These are phyloP conservation scores for Priceomyces haplophilus DNA, from an alignment of 805 yeast species.

Conservation along the genomic window DNA sequence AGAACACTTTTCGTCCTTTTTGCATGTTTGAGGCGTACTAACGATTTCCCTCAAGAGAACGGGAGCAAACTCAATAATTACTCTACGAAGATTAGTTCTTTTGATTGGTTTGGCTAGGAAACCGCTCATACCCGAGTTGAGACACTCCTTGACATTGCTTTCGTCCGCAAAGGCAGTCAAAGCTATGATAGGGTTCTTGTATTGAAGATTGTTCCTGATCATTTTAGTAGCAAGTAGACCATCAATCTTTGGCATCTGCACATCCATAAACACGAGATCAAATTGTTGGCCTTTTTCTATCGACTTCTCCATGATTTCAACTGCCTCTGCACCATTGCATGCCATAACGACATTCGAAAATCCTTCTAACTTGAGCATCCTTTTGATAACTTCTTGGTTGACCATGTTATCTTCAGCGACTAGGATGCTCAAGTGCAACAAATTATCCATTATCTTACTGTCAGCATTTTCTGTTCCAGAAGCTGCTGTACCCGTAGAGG, in stretches of 20 bases:
- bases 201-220: slow-evolving; percentile 62
- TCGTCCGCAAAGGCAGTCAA: slow-evolving; percentile 95
- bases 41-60: slow-evolving; percentile 29
- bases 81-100: slow-evolving; percentile 61
- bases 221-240: slow-evolving; percentile 80
- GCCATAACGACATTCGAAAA: slow-evolving; percentile 70
- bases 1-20: slow-evolving; percentile 26
- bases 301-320: slow-evolving; percentile 57
- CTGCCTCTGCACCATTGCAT: slow-evolving; percentile 88
- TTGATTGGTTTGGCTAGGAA: slow-evolving; percentile 86
- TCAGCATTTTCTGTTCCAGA: slow-evolving; percentile 22
- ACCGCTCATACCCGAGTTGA: slow-evolving; percentile 89
- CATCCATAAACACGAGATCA: slow-evolving; percentile 91
- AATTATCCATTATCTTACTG: slow-evolving; percentile 21
- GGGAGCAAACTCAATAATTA: slow-evolving; percentile 48
- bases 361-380: slow-evolving; percentile 88
- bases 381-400: slow-evolving; percentile 87
- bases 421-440: slow-evolving; percentile 49
- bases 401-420: slow-evolving; percentile 95
- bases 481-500: slow-evolving; percentile 53
- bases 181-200: slow-evolving; percentile 79
- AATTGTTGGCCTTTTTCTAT: slow-evolving; percentile 40
- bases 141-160: slow-evolving; percentile 79
- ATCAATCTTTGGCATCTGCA: slow-evolving; percentile 93
- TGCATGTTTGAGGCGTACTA: slow-evolving; percentile 30